These are phyloP conservation scores for Arctium minus DNA, from an alignment of 129 eudicot species.

Conservation along the genomic window DNA sequence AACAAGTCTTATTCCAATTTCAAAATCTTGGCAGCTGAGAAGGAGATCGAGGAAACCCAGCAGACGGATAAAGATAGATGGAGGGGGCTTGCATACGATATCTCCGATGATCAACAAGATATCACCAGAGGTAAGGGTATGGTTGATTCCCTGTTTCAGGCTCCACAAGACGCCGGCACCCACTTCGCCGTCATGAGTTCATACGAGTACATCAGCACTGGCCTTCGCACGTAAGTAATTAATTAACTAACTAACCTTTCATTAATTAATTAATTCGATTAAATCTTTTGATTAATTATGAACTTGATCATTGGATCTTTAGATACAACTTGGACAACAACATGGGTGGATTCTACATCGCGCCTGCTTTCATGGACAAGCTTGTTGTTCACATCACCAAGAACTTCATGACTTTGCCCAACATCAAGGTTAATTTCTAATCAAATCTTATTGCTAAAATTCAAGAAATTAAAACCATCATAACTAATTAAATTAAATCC, in stretches of 20 bases:
- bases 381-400: slow-evolving; percentile 95
- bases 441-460: neutral
- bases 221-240: slow-evolving; percentile 47
- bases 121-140: slow-evolving; percentile 91
- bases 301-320: neutral
- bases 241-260: neutral
- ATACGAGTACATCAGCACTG: slow-evolving; percentile 83
- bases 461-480: neutral
- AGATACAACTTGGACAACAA: slow-evolving; percentile 81
- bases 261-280: neutral
- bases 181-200: slow-evolving; percentile 78
- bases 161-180: slow-evolving; percentile 72
- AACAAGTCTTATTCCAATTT: slow-evolving; percentile 23
- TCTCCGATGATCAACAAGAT: slow-evolving; percentile 93
- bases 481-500: neutral
- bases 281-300: neutral
- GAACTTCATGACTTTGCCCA: slow-evolving; percentile 96
- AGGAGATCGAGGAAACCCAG: slow-evolving; percentile 45
- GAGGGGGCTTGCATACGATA: slow-evolving; percentile 62
- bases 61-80: slow-evolving; percentile 79
- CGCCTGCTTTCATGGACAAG: slow-evolving; percentile 99
- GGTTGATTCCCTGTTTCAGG: slow-evolving; percentile 89
- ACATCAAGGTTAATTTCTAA: slow-evolving; percentile 67
- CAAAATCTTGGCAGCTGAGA: slow-evolving; percentile 45
- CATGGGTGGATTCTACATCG: slow-evolving; percentile 85